Conservation (phyloP, 768 basidiomycete species). For the Saitozyma sp. region DNA sequence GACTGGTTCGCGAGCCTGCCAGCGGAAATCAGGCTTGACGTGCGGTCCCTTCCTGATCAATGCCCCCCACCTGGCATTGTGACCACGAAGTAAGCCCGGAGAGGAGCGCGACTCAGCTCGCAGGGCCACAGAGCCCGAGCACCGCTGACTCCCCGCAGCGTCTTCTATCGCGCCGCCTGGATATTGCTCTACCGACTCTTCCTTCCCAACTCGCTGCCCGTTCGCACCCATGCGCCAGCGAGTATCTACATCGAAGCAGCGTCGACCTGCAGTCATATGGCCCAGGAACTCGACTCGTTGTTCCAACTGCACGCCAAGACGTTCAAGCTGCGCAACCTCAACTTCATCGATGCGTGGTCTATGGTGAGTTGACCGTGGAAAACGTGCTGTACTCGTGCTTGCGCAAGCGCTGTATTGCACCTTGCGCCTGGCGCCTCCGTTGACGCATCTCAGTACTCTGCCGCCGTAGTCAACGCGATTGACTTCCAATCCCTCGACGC, state of each 20-base stretch:
- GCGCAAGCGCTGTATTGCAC: neutral
- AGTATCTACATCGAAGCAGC: slow-evolving; percentile 7
- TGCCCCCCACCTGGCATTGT: slow-evolving; percentile 32
- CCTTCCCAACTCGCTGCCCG: slow-evolving; percentile 20
- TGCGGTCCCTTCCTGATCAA: slow-evolving; percentile 12
- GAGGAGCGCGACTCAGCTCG: no score
- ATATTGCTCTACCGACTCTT: slow-evolving; percentile 28
- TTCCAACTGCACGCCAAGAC: slow-evolving; percentile 20
- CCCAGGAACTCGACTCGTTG: slow-evolving; percentile 22
- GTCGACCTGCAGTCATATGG: slow-evolving; percentile 17
- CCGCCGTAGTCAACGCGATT: slow-evolving; percentile 26
- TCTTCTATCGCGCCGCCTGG: slow-evolving; percentile 25
- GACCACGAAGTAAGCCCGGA: slow-evolving; percentile 22
- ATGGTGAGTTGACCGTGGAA: slow-evolving; percentile 17
- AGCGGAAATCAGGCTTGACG: slow-evolving; percentile 15
- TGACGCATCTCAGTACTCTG: slow-evolving; percentile 18
- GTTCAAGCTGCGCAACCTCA: slow-evolving; percentile 26
- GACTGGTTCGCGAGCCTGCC: slow-evolving; percentile 21
- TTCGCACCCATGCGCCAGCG: slow-evolving; percentile 3
- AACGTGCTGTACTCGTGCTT: no score
- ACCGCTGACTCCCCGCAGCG: slow-evolving; percentile 9
- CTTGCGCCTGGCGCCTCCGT: neutral
- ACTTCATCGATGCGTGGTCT: slow-evolving; percentile 21
- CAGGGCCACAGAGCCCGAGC: neutral
- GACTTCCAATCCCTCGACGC: slow-evolving; percentile 18